phyloP scores from a whole-genome alignment of 1,284 basidiomycete species.

The Ustilago tritici region DNA sequence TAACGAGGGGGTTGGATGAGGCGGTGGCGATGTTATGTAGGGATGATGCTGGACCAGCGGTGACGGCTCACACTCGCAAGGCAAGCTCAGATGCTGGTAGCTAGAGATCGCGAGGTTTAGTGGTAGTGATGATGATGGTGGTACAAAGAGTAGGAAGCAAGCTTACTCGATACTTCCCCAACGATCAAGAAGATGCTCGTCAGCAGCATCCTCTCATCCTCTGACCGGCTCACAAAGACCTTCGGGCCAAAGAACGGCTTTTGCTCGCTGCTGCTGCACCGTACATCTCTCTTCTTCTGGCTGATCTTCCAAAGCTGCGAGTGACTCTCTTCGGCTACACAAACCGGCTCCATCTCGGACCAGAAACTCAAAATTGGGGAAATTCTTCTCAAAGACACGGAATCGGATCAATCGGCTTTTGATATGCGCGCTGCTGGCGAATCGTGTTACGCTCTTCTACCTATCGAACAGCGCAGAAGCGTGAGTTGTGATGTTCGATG shows the following conservation, averaged over 20 bases:
- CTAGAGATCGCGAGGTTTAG: too few relatives aligned
- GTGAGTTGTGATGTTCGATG: not conserved
- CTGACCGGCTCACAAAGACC: not conserved
- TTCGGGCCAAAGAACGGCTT: not conserved
- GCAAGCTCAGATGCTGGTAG: conserved; percentile 3
- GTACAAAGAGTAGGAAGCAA: not conserved
- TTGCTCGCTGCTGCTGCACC: conserved; percentile 4
- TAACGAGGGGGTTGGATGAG: not conserved
- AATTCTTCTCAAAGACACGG: not conserved
- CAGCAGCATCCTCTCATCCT: not conserved
- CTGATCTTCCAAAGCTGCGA: not conserved
- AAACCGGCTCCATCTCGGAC: not conserved
- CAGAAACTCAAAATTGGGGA: not conserved
- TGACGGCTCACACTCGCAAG: not conserved
- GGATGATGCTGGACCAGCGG: not conserved
- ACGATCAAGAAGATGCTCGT: not conserved
- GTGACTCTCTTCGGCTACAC: not conserved
- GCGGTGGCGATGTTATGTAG: not conserved
- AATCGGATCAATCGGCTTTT: conserved; percentile 31
- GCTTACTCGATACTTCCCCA: conserved; percentile 9
- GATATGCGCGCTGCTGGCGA: conserved; percentile 16
- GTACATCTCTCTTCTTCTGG: not conserved
- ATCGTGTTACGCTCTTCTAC: conserved; percentile 5
- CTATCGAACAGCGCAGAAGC: conserved; percentile 36
- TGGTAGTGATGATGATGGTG: not conserved